A percentile compares a stretch with the other conserved stretches of the same genome.
phyloP scores from a whole-genome alignment of 768 basidiomycete genomes.

The Phaeotremella fagi region DNA sequence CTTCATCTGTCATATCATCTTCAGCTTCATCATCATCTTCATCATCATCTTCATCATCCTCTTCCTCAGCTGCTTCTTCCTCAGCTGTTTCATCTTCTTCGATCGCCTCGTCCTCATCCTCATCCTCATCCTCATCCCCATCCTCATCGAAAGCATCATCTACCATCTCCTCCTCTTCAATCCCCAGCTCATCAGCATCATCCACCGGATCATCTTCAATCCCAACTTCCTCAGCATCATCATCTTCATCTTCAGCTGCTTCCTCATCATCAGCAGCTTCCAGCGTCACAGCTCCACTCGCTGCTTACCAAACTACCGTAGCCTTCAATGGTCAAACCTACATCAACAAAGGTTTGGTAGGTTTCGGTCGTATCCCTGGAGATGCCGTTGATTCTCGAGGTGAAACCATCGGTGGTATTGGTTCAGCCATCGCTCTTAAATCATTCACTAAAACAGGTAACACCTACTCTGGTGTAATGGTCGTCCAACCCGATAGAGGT shows the following conservation, averaged over 20 bases:
- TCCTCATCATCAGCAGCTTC: conserved; percentile 1
- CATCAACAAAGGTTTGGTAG: conserved; percentile 39
- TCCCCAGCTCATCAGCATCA: not conserved
- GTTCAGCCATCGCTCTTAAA: conserved; percentile 61
- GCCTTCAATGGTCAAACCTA: conserved; percentile 21
- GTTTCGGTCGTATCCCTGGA: conserved; percentile 26
- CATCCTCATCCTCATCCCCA: not conserved
- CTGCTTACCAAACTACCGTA: conserved; percentile 21
- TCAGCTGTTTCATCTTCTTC: not conserved
- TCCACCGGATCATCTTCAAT: not conserved
- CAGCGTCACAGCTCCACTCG: conserved; percentile 7
- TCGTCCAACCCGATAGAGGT: conserved; percentile 61
- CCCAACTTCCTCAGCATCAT: not conserved
- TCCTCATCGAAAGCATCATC: not conserved
- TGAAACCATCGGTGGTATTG: conserved; percentile 55
- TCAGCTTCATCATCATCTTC: not conserved
- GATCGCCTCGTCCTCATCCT: not conserved
- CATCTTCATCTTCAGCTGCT: not conserved
- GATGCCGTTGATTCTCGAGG: conserved; percentile 23
- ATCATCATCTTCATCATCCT: not conserved
- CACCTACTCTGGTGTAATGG: conserved; percentile 54
- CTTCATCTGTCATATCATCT: not conserved
- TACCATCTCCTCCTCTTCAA: not conserved
- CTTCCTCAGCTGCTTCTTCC: not conserved
- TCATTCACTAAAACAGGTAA: conserved; percentile 22